These are phyloP conservation scores for Anastatica hierochuntica DNA, from an alignment of 345 rosid genomes.

Conservation along the genomic window DNA sequence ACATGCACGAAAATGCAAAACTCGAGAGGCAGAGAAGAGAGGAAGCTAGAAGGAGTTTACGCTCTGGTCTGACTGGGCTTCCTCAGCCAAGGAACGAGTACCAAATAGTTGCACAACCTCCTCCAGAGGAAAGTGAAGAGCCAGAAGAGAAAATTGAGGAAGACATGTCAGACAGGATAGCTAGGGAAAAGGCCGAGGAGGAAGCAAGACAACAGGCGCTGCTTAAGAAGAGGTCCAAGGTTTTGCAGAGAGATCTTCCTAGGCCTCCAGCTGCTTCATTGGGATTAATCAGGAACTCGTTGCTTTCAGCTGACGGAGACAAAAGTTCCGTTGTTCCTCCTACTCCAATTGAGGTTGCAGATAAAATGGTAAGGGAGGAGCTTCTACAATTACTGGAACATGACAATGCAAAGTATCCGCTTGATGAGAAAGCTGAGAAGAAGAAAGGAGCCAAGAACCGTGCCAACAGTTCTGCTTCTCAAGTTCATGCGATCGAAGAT, in stretches of 20 bases:
- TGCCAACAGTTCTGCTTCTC: constrained; percentile 41
- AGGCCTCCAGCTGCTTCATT: constrained; percentile 87
- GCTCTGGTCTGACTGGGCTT: constrained; percentile 63
- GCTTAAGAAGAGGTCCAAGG: constrained; percentile 94
- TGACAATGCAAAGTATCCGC: constrained; percentile 98
- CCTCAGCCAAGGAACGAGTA: constrained; percentile 96
- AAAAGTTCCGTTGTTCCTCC: constrained; percentile 94
- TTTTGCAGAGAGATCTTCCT: constrained; percentile 93
- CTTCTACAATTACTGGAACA: constrained; percentile 71
- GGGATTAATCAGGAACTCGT: constrained; percentile 73
- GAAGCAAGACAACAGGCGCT: constrained; percentile 79
- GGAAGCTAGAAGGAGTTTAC: constrained; percentile 68
- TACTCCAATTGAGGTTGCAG: constrained; percentile 75
- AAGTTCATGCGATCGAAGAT: constrained; percentile 57
- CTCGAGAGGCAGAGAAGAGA: constrained; percentile 72
- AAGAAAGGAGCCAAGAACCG: constrained; percentile 67
- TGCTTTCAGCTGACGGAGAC: constrained; percentile 74
- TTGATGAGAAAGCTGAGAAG: constrained; percentile 71
- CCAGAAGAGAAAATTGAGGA: constrained; percentile 92
- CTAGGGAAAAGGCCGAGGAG: constrained; percentile 87
- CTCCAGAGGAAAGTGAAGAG: constrained; percentile 78
- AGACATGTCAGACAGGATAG: constrained; percentile 93
- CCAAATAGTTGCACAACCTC: constrained; percentile 72
- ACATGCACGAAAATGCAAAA: constrained; percentile 60
- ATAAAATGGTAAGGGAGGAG: constrained; percentile 78